phyloP scores from a whole-genome alignment of 2,329 filamentous ascomycete genomes.

The Paraconiothyrium brasiliense region DNA sequence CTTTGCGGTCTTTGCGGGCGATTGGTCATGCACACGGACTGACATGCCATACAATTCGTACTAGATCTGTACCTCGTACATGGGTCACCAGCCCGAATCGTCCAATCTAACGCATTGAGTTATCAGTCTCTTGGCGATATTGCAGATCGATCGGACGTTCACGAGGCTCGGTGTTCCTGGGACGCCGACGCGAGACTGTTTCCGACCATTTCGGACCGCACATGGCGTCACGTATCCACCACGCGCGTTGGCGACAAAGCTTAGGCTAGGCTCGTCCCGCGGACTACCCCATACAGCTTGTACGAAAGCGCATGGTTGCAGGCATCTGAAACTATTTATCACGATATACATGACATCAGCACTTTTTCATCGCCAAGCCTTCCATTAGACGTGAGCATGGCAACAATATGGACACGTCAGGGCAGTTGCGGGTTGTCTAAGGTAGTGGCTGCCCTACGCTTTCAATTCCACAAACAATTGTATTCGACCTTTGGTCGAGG shows the following conservation, averaged over 20 bases:
- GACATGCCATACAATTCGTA: background rate
- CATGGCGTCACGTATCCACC: conserved; percentile 13
- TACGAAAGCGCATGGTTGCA: conserved; percentile 9
- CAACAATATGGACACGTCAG: conserved; percentile 10
- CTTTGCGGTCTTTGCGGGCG: too few species aligned
- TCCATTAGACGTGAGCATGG: conserved; percentile 6
- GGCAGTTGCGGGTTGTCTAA: background rate
- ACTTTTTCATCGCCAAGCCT: conserved; percentile 17
- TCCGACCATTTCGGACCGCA: background rate
- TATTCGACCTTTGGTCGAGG: background rate
- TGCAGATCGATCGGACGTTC: conserved; percentile 8
- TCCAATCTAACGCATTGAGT: background rate
- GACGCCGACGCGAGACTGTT: conserved; percentile 8
- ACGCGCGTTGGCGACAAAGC: conserved; percentile 1
- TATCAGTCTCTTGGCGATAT: conserved; percentile 10
- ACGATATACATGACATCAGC: conserved; percentile 17
- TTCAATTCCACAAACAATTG: background rate
- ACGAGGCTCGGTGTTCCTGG: conserved; percentile 1
- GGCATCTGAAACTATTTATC: background rate
- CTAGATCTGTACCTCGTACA: background rate
- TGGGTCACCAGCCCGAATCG: background rate
- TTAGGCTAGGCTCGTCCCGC: conserved; percentile 10
- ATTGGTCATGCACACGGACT: too few species aligned
- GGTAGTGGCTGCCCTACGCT: background rate
- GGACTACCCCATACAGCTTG: background rate